These are phyloP conservation scores for Ogataea philodendri DNA, from an alignment of 805 yeast genomes.

Conservation along the genomic window DNA sequence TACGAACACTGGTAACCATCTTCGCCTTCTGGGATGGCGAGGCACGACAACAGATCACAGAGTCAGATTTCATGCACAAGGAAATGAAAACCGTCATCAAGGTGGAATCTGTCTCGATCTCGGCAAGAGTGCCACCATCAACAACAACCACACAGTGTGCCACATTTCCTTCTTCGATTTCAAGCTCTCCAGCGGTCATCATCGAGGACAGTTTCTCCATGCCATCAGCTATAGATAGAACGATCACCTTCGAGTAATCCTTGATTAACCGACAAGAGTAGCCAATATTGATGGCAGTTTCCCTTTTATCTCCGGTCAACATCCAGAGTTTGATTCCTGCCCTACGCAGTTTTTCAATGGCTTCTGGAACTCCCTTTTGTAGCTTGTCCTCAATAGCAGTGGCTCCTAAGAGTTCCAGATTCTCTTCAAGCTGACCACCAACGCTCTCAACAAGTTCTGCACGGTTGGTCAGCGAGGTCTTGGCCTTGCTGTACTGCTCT, in stretches of 20 bases:
- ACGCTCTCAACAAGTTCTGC: conserved; percentile 61
- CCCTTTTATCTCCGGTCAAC: conserved; percentile 97
- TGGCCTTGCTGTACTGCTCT: conserved; percentile 65
- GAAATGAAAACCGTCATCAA: conserved; percentile 76
- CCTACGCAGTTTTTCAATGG: conserved; percentile 85
- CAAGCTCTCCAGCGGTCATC: conserved; percentile 74
- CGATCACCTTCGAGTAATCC: conserved; percentile 85
- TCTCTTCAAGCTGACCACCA: conserved; percentile 70
- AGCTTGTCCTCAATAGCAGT: conserved; percentile 97
- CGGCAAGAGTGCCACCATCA: conserved; percentile 84
- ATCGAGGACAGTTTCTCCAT: conserved; percentile 59
- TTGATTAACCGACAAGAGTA: conserved; percentile 90
- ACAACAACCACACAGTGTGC: conserved; percentile 95
- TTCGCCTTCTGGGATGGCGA: conserved; percentile 95
- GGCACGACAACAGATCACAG: conserved; percentile 94
- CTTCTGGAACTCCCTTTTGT: conserved; percentile 95
- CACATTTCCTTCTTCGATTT: conserved; percentile 65
- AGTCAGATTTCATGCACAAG: conserved; percentile 80
- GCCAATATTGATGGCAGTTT: conserved; percentile 96
- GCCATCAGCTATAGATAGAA: conserved; percentile 43
- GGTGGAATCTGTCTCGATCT: conserved; percentile 70
- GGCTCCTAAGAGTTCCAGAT: conserved; percentile 77
- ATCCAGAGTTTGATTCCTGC: conserved; percentile 98
- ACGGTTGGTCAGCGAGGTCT: conserved; percentile 70
- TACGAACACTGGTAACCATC: conserved; percentile 80